Evolutionary conservation across 2,329 filamentous ascomycete genomes (phyloP), one percentile per base, ranked within the genome.

Genomic region (Arthrobotrys sinensis): DNA sequence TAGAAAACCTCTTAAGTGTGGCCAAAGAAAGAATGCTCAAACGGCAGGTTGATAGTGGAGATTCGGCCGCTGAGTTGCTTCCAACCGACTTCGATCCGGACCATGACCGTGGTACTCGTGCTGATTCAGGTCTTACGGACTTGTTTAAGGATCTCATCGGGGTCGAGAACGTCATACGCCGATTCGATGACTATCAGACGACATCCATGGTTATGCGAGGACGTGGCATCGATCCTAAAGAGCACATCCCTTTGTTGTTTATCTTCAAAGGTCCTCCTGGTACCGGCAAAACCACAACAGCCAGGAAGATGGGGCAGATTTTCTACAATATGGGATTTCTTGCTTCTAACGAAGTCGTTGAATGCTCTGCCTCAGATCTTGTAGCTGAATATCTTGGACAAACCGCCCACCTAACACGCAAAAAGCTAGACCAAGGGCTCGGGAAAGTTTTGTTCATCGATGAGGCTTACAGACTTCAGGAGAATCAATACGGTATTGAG

Each of bases 271-370:
- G 91, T 0, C 86, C 88, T 65, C 90, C 90, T 12, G 90, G 88
- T 0, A 93, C 91, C 0, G 92, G 92, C 0, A 94, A 94, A 81
- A 93, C 91, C 0, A 90, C 90, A 0, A 93, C 88, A 0, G 92
- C 92, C 0, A 85, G 87, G n/a, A 91, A 90, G 78, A 92, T 94
- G 87, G 92, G 92, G 2, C 88, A 92, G 79, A 86, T 94, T 0
- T 94, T 89, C 81, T 94, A 92, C 81, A 90, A 94, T 80, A 89
- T 93, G 86, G 91, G 91, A 0, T 88, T 94, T 38, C 84, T 94
- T 0, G 84, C 88, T 0, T 85, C 85, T 0, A 87, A 86, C 0
- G 88, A 90, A 28, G 90, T 93, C 0, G 82, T 90, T 0, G 90
- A 93, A 67, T 88, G 87, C 53, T 93, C 92, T 0, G 90, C 90